A percentile compares a stretch with the other conserved stretches of the same genome.
phyloP scores from a whole-genome alignment of 2,329 filamentous ascomycete species.

The Teratosphaeria gauchensis region DNA sequence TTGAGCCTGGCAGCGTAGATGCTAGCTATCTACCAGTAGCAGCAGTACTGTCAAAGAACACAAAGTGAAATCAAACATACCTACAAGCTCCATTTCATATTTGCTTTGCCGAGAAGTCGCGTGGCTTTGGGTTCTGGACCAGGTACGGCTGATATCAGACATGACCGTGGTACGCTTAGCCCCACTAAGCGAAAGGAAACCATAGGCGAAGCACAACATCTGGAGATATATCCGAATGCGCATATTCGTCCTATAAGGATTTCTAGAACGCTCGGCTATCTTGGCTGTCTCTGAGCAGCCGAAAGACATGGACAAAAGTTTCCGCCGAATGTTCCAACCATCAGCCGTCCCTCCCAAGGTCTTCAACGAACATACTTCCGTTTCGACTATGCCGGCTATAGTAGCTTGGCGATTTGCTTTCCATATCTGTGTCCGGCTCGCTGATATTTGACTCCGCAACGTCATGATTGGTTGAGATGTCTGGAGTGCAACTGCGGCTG shows the following conservation, averaged over 20 bases:
- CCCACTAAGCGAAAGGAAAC: too few species aligned
- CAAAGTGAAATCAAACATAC: background rate
- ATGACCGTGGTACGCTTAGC: too few species aligned
- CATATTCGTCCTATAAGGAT: too few species aligned
- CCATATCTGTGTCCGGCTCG: background rate
- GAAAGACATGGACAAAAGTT: background rate
- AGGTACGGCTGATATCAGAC: too few species aligned
- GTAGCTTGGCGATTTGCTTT: background rate
- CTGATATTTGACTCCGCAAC: background rate
- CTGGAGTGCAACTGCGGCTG: background rate
- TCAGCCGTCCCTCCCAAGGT: background rate
- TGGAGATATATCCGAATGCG: too few species aligned
- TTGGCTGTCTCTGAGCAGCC: background rate
- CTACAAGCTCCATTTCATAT: background rate
- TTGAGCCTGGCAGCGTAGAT: background rate
- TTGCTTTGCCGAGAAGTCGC: too few species aligned
- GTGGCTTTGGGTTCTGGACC: too few species aligned
- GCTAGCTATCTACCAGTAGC: background rate
- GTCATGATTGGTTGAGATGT: constrained; percentile 2
- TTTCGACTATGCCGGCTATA: background rate
- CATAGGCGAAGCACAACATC: too few species aligned
- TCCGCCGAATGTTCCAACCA: too few species aligned
- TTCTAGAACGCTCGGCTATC: too few species aligned
- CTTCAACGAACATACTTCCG: background rate
- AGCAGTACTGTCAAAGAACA: background rate